Percentiles rank a stretch among this genome's conserved stretches.
These are phyloP conservation scores for Pyricularia sp. DNA, from an alignment of 2,329 filamentous ascomycete genomes.

Conservation along the genomic window DNA sequence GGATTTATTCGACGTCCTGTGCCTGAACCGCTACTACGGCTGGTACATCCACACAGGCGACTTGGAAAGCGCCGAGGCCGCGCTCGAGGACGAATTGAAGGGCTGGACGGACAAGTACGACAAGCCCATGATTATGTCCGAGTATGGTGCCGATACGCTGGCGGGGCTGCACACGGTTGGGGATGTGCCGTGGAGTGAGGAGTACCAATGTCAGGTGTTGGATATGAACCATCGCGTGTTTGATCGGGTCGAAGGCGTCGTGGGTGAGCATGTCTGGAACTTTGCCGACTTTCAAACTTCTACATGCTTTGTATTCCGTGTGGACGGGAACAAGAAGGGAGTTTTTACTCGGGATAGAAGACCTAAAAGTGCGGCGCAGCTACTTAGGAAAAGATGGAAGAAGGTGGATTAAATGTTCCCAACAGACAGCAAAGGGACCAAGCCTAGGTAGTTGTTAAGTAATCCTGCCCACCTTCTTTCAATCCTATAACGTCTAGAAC, in stretches of 20 bases:
- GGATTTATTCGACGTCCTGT: constrained; percentile 42
- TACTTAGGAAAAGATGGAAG: constrained; percentile 11
- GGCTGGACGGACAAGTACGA: constrained; percentile 31
- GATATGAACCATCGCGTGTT: constrained; percentile 21
- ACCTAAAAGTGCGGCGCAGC: constrained; percentile 12
- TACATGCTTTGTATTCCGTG: constrained; percentile 10
- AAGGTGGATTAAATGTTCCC: neutral
- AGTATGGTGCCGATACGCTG: constrained; percentile 31
- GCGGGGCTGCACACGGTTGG: constrained; percentile 17
- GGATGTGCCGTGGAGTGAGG: constrained; percentile 19
- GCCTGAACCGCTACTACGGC: constrained; percentile 23
- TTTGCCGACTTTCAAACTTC: constrained; percentile 17
- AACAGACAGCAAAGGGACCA: too few relatives aligned
- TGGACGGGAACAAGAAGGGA: constrained; percentile 18
- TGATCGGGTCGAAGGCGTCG: constrained; percentile 15
- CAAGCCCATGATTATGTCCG: constrained; percentile 51
- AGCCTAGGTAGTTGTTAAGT: too few relatives aligned
- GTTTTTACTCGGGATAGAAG: constrained; percentile 15
- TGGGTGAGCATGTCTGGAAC: constrained; percentile 20
- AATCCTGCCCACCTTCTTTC: too few relatives aligned
- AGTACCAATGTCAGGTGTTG: constrained; percentile 16
- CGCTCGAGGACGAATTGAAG: constrained; percentile 30
- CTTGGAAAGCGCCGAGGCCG: constrained; percentile 34
- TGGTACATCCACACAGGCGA: constrained; percentile 57
- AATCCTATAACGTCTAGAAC: too few relatives aligned